Evolutionary conservation across 192 early-diverging fungal species (phyloP).

Genomic region (Coemansia furcata): DNA sequence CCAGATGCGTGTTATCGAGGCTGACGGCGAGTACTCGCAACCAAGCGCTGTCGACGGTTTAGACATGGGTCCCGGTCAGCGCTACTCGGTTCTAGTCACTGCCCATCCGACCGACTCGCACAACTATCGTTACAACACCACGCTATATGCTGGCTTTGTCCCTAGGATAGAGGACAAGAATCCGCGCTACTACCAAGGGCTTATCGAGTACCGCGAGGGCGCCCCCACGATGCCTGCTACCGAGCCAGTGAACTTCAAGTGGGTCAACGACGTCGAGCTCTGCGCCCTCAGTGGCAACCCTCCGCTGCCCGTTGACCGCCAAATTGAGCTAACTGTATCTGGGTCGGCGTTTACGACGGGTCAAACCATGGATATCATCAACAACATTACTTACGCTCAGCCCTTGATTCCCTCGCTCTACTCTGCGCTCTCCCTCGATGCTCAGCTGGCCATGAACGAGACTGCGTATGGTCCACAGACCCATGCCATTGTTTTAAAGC

Average conservation of each 20-base stretch:
- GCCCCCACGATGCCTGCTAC: conserved; percentile 1
- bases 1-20: conserved; percentile 72
- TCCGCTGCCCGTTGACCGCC: conserved; percentile 15
- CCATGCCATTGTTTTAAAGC: conserved; percentile 59
- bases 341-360: conserved; percentile 62
- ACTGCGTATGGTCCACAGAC: conserved; percentile 62
- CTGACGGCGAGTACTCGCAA: conserved; percentile 62
- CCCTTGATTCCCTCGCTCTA: conserved; percentile 63
- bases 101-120: conserved; percentile 51
- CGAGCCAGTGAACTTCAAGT: neutral
- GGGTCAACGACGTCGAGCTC: conserved; percentile 21
- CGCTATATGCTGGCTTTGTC: conserved; percentile 67
- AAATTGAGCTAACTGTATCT: conserved; percentile 26
- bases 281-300: conserved; percentile 1
- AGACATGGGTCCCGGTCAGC: conserved; percentile 65
- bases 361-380: conserved; percentile 35
- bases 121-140: conserved; percentile 67
- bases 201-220: conserved; percentile 12
- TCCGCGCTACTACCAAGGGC: conserved; percentile 25
- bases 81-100: conserved; percentile 73
- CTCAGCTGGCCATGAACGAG: conserved; percentile 35
- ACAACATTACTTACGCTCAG: conserved; percentile 58
- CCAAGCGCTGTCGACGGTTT: conserved; percentile 55
- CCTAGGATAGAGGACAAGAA: conserved; percentile 48
- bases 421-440: conserved; percentile 59